Evolutionary conservation across 2,329 filamentous ascomycete genomes (phyloP).

Genomic region (Colletotrichum tofieldiae): DNA sequence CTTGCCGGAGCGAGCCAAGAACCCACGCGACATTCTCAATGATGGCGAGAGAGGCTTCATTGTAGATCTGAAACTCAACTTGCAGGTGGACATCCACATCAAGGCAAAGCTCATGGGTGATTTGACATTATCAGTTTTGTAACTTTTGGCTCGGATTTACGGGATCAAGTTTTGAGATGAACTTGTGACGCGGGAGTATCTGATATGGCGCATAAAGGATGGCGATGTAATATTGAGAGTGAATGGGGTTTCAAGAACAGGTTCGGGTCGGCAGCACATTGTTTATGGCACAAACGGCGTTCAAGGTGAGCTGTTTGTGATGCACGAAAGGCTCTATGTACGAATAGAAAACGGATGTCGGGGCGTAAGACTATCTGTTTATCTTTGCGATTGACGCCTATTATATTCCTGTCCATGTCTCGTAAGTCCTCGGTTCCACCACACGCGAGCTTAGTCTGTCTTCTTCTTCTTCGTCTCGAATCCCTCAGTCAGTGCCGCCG

Average conservation of each 20-base stretch:
- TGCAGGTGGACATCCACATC: slow-evolving; percentile 34
- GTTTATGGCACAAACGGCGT: slow-evolving; percentile 15
- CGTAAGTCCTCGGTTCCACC: too few relatives aligned
- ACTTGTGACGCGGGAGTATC: not conserved
- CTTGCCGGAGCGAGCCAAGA: slow-evolving; percentile 31
- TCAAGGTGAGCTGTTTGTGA: not conserved
- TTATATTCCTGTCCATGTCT: not conserved
- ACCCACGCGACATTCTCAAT: slow-evolving; percentile 36
- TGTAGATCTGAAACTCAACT: slow-evolving; percentile 34
- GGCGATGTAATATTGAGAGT: slow-evolving; percentile 9
- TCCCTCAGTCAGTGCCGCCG: slow-evolving; percentile 63
- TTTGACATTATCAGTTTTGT: slow-evolving; percentile 36
- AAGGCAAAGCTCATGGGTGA: slow-evolving; percentile 38
- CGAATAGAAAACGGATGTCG: not conserved
- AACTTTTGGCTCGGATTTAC: not conserved
- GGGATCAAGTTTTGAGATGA: not conserved
- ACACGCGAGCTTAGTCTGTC: slow-evolving; percentile 36
- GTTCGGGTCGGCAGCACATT: slow-evolving; percentile 5
- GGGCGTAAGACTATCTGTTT: not conserved
- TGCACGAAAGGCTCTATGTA: not conserved
- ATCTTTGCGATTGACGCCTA: not conserved
- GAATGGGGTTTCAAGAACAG: not conserved
- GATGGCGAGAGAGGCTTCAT: slow-evolving; percentile 40
- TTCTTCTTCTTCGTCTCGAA: slow-evolving; percentile 62
- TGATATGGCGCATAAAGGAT: slow-evolving; percentile 15